phyloP scores from a whole-genome alignment of 192 early-diverging fungal genomes.

The Backusella circina region DNA sequence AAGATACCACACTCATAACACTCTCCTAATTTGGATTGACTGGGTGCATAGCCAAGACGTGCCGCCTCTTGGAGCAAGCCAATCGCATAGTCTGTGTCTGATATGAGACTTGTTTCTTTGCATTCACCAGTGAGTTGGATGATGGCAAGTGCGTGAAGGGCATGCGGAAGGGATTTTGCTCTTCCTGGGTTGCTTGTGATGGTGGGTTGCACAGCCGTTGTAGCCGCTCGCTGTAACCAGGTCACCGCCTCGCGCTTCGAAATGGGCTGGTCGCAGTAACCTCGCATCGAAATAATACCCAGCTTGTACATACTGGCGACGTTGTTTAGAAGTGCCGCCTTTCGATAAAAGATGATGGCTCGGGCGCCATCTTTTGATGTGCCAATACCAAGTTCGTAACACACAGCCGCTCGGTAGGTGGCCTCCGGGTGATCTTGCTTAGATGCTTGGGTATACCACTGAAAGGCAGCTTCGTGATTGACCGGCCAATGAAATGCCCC shows the following conservation, averaged over 20 bases:
- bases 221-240: conserved; percentile 90
- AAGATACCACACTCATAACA: conserved; percentile 54
- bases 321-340: conserved; percentile 84
- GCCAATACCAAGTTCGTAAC: conserved; percentile 91
- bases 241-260: conserved; percentile 88
- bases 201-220: conserved; percentile 59
- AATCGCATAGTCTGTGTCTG: conserved; percentile 51
- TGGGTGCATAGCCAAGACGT: conserved; percentile 54
- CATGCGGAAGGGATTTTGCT: conserved; percentile 5
- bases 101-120: conserved; percentile 11
- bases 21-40: conserved; percentile 50
- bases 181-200: background rate
- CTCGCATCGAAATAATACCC: conserved; percentile 86
- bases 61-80: conserved; percentile 53
- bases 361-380: conserved; percentile 78
- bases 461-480: conserved; percentile 86
- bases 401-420: conserved; percentile 89
- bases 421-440: conserved; percentile 88
- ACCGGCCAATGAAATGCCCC: conserved; percentile 71
- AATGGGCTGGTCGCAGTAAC: conserved; percentile 62
- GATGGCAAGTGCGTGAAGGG: conserved; percentile 10
- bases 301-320: conserved; percentile 96
- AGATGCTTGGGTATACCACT: conserved; percentile 84
- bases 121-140: conserved; percentile 9
- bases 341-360: conserved; percentile 85